Base-by-base conservation (phyloP, 164 flowering plant species). In the Tinospora cordifolia region DNA sequence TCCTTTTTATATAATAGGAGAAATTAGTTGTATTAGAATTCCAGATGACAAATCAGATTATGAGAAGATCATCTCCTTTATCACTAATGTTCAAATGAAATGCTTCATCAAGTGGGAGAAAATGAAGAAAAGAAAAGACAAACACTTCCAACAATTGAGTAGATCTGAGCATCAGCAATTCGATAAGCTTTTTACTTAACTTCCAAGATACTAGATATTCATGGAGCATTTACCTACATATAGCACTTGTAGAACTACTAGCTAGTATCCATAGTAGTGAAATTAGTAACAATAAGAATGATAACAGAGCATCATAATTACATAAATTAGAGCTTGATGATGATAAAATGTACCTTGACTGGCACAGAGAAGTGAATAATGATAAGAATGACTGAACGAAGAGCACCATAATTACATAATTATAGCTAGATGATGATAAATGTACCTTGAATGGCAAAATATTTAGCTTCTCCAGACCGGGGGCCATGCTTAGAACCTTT, bases 401-500 rank as follows among this genome's bases (percentile, higher is more conserved):
- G 6, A 41, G 69, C 17, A 54, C 19, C 17, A 67, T n/a, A 47
- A 25, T 11, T 26, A 8, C 1, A 65, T 22, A 54, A 49, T 21
- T 58, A 22, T 10, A 57, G 27, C 26, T 10, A 39, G 40, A 26
- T 44, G 30, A 30, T 62, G 12, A 40, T 38, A 62, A 64, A 65
- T 80, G 13, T 77, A 93, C 97, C 89, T 83, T 84, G 81, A 93
- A 93, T 72, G 98, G 97, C 79, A 93, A 76, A 72, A 93, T 93
- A 64, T 91, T 90, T 25, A 93, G 85, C 81, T 87, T 88, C 79
- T 91, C 96, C 51, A 93, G 75, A 14, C 97, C 97, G 59, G 92
- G 98, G 63, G 98, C 96, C 98, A 93, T 93, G 88, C 96, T 84
- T 54, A 91, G 63, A 67, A 93, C 96, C 83, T 87, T 91, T 73